phyloP scores from a whole-genome alignment of 139 green algal genomes.

The Edaphochlamys debaryana region DNA sequence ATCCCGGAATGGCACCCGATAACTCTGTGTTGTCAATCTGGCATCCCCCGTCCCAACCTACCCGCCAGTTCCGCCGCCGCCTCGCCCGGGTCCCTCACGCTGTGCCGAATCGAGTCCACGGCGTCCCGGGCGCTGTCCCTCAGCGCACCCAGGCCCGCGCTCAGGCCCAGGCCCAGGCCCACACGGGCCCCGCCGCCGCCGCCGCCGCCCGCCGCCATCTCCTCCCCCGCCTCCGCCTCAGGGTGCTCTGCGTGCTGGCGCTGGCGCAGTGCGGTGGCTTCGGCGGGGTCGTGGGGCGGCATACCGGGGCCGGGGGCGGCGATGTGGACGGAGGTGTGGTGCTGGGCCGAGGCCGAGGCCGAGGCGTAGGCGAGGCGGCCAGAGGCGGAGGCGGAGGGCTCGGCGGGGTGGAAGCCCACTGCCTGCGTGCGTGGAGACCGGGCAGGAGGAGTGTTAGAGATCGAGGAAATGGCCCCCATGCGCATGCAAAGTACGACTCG shows the following conservation, averaged over 20 bases:
- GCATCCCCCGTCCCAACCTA: neutral
- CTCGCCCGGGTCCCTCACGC: conserved; percentile 10
- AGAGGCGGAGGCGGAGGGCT: neutral
- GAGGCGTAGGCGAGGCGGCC: no score
- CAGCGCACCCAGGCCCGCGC: neutral
- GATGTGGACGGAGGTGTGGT: conserved; percentile 19
- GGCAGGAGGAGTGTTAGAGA: no score
- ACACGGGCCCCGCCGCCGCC: neutral
- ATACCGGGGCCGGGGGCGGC: neutral
- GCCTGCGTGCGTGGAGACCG: no score
- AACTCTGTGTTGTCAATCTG: no score
- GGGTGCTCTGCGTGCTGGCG: neutral
- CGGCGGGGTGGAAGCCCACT: neutral
- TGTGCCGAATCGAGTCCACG: conserved; percentile 4
- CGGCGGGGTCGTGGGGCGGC: conserved; percentile 20
- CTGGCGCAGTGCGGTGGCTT: neutral
- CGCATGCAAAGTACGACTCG: no score
- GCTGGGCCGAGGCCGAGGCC: no score
- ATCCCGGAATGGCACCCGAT: no score
- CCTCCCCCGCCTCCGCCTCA: no score
- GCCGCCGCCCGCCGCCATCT: no score
- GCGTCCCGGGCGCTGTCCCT: conserved; percentile 17
- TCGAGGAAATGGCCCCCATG: no score
- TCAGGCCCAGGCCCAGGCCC: neutral
- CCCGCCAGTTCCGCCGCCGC: conserved; percentile 39